Base-by-base conservation (phyloP, 2,329 filamentous ascomycete genomes). In the Ophiosphaerella narmari region DNA sequence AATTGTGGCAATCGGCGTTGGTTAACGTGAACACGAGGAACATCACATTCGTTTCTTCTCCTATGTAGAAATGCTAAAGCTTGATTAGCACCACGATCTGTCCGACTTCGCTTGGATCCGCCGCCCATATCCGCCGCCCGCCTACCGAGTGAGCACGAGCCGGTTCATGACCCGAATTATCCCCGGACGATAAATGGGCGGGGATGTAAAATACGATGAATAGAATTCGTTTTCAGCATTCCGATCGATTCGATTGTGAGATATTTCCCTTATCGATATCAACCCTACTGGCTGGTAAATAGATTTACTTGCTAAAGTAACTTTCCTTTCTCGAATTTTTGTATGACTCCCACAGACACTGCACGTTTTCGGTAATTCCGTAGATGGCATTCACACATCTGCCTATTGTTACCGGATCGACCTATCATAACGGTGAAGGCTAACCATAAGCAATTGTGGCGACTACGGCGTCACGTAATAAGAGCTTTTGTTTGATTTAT, bases 1-100 rank as follows among this genome's bases (percentile, higher is more conserved):
- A 59, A 66, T 64, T 68, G 66, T 43, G 44, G 23, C 11, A 23
- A 44, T 13, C 4, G 44, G 46, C 52, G 56, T 58, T 60, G 34
- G 39, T 43, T 50, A 50, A 42, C 11, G 45, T 39, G 46, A 36
- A 34, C 23, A 47, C 16, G 50, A 43, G 31, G 6, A 42, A n/a
- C 18, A 26, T 34, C 33, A 50, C 54, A 45, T 29, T 59, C 44
- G 39, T 11, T 55, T 47, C 32, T 38, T 66, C 49, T 61, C 56
- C 33, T 66, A 59, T 65, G 50, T 67, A 58, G 29, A n/a, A 49
- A 29, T 8, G 21, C 14, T 16, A 43, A 50, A 41, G 39, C 43
- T 33, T 14, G n/a, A 33, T 26, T 29, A 52, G 13, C 16, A 47
- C 26, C 12, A 34, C 13, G 13, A 12, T n/a, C 6, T 41, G 24